phyloP scores from a whole-genome alignment of 176 grass and related monocot species.

The Oryza coarctata region DNA sequence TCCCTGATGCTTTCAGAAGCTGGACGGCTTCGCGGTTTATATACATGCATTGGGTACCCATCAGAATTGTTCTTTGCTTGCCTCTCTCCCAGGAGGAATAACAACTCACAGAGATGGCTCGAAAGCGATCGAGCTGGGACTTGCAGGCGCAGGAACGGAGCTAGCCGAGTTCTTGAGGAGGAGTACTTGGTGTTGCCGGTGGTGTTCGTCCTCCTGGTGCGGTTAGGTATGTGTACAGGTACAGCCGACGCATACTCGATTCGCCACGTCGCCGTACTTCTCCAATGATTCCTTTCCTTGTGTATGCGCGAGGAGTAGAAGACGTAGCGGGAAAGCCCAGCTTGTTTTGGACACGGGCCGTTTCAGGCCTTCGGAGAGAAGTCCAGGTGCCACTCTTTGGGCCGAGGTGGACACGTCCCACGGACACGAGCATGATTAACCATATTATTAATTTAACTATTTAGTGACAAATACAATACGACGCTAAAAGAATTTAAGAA shows the following conservation, averaged over 20 bases:
- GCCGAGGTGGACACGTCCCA: no score
- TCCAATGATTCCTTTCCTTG: neutral
- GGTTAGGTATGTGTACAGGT: slow-evolving; percentile 8
- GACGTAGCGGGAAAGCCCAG: neutral
- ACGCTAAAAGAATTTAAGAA: no score
- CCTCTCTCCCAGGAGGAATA: slow-evolving; percentile 4
- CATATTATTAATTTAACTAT: no score
- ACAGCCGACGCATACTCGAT: neutral
- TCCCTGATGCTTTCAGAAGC: slow-evolving; percentile 1
- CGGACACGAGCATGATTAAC: no score
- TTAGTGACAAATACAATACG: no score
- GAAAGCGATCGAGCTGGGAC: slow-evolving; percentile 3
- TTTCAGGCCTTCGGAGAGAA: no score
- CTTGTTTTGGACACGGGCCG: neutral
- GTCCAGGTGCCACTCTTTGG: no score
- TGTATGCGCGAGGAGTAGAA: neutral
- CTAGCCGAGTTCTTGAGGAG: neutral
- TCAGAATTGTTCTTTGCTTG: slow-evolving; percentile 64
- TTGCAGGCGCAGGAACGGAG: slow-evolving; percentile 50
- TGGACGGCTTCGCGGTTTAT: neutral
- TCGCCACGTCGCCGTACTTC: neutral
- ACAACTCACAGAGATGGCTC: no score
- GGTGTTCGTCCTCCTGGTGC: neutral
- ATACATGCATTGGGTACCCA: neutral
- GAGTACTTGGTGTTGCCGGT: slow-evolving; percentile 10